These are phyloP conservation scores for Vaccinium myrtillus DNA, from an alignment of 148 eudicot species.

Conservation along the genomic window DNA sequence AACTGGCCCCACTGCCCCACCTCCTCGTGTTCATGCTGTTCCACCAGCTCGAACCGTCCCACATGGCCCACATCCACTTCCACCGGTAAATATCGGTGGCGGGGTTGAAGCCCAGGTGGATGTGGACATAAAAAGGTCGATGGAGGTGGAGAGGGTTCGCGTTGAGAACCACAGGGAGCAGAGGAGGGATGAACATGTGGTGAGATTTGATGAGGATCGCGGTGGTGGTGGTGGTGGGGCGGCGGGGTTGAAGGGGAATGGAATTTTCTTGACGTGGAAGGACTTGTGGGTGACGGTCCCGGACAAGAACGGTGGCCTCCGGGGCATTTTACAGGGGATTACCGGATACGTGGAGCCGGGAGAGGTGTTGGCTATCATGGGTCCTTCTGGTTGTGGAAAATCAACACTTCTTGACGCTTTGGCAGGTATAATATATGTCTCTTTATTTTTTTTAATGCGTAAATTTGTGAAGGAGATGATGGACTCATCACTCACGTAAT, in stretches of 20 bases:
- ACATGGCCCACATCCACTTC: background rate
- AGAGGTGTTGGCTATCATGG: constrained; percentile 55
- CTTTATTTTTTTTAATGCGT: too few relatives aligned
- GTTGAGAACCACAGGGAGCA: background rate
- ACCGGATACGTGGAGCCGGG: constrained; percentile 45
- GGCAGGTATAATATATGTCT: constrained; percentile 28
- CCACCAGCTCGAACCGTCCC: background rate
- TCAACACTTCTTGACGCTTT: constrained; percentile 55
- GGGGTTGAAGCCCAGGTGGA: background rate
- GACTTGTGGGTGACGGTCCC: constrained; percentile 40
- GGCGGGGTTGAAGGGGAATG: background rate
- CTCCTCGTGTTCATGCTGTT: background rate
- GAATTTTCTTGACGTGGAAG: constrained; percentile 46
- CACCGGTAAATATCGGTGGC: background rate
- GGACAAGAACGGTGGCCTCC: constrained; percentile 22
- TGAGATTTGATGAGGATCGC: background rate
- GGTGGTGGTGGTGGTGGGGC: background rate
- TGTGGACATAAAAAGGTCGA: background rate
- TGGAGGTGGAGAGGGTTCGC: background rate
- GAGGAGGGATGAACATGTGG: background rate
- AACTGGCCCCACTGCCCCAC: background rate
- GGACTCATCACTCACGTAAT: too few relatives aligned
- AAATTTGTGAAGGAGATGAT: too few relatives aligned
- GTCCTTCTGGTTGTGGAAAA: constrained; percentile 63
- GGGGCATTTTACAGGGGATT: constrained; percentile 32